These are phyloP conservation scores for Paramyrothecium sp. DNA, from an alignment of 2,329 filamentous ascomycete genomes.

Conservation along the genomic window DNA sequence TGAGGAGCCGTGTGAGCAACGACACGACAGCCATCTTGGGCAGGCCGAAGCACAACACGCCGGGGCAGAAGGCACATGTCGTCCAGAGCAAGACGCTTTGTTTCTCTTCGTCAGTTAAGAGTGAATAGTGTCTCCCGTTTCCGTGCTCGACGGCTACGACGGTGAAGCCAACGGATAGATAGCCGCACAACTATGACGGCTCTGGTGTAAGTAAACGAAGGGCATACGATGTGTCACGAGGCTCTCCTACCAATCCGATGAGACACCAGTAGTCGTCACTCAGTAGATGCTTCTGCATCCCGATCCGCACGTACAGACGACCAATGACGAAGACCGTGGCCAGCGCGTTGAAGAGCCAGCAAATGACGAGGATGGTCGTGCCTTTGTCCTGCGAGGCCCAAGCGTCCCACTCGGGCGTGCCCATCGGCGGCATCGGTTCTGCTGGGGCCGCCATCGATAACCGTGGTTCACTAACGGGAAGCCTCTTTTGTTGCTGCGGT, in stretches of 20 bases:
- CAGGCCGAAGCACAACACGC: conserved; percentile 35
- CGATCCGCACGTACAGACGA: conserved; percentile 11
- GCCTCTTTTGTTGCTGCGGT: too few relatives aligned
- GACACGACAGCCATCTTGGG: conserved; percentile 40
- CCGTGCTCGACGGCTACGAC: conserved; percentile 32
- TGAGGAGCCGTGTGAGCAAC: conserved; percentile 35
- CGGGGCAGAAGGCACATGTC: conserved; percentile 32
- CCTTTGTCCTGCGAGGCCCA: conserved; percentile 8
- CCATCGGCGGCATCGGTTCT: background rate
- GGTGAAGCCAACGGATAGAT: conserved; percentile 30
- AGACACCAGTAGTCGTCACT: conserved; percentile 14
- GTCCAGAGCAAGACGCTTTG: conserved; percentile 31
- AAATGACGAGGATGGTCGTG: conserved; percentile 8
- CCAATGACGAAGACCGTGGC: conserved; percentile 11
- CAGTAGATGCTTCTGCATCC: conserved; percentile 10
- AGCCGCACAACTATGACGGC: conserved; percentile 23
- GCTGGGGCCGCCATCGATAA: background rate
- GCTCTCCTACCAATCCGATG: conserved; percentile 4
- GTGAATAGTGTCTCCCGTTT: conserved; percentile 35
- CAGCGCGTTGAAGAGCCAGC: conserved; percentile 8
- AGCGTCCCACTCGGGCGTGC: background rate
- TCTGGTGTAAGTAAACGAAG: background rate
- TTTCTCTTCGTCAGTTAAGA: conserved; percentile 25
- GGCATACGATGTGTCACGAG: too few relatives aligned
- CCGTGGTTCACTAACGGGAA: background rate